Conservation (phyloP, 352 stramenopile species). For the Phytophthora pseudosyringae region DNA sequence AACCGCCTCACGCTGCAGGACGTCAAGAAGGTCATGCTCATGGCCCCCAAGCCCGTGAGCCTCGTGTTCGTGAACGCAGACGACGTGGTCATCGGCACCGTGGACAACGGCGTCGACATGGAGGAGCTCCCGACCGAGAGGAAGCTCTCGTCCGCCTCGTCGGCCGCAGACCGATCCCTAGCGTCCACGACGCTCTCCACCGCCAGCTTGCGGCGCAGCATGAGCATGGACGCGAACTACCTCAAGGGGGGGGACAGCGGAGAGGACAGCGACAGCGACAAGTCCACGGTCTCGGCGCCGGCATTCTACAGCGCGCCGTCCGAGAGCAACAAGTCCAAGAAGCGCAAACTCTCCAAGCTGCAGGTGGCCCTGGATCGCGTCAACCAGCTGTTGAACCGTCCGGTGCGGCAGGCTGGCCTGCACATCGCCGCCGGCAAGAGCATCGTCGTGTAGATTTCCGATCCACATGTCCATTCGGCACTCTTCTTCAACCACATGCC, state of each 20-base stretch:
- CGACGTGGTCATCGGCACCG: conserved; percentile 39
- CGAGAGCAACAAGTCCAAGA: conserved; percentile 52
- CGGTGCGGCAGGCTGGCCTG: conserved; percentile 72
- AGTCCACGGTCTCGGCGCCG: conserved; percentile 28
- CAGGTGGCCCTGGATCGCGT: conserved; percentile 70
- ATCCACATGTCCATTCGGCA: conserved; percentile 21
- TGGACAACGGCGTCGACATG: conserved; percentile 24
- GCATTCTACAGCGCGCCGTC: conserved; percentile 41
- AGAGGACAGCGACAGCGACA: conserved; percentile 32
- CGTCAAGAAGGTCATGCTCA: conserved; percentile 83
- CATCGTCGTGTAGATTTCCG: conserved; percentile 66
- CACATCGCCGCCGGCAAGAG: conserved; percentile 67
- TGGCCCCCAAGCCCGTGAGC: conserved; percentile 76
- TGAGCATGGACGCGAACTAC: conserved; percentile 33
- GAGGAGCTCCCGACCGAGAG: conserved; percentile 37
- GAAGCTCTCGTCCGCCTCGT: conserved; percentile 29
- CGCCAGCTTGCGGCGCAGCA: conserved; percentile 23
- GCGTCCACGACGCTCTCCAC: conserved; percentile 34
- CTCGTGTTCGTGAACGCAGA: conserved; percentile 80
- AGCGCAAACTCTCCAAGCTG: conserved; percentile 74
- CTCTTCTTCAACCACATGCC: conserved; percentile 4
- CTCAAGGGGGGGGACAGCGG: conserved; percentile 30
- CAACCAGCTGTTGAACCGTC: conserved; percentile 76
- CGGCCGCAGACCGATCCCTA: conserved; percentile 18
- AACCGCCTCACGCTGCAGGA: conserved; percentile 69